Evolutionary conservation across 371 early-diverging fungal genomes (phyloP).

Genomic region (Chytridium lagenaria): DNA sequence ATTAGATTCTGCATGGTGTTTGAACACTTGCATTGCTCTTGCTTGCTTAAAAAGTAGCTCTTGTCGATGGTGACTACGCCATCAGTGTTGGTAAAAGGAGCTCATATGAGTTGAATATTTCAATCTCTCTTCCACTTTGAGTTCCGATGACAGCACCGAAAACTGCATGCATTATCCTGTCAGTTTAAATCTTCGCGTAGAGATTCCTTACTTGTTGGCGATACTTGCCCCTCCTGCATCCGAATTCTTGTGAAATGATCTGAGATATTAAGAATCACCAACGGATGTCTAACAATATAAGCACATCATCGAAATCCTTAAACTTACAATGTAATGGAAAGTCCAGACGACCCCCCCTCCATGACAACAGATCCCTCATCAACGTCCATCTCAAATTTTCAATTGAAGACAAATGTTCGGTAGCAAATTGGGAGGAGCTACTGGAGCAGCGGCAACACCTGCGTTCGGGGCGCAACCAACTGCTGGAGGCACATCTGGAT

Average conservation of each 20-base stretch:
- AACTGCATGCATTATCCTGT: constrained; percentile 53
- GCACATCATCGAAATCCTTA: not conserved
- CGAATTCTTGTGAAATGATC: constrained; percentile 82
- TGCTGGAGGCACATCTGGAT: constrained; percentile 4
- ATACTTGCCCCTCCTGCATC: constrained; percentile 61
- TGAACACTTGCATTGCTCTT: constrained; percentile 71
- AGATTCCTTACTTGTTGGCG: constrained; percentile 12
- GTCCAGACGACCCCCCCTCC: constrained; percentile 2
- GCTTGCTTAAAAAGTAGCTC: constrained; percentile 69
- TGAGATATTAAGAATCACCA: constrained; percentile 83
- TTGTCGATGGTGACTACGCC: constrained; percentile 61
- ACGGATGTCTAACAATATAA: constrained; percentile 70
- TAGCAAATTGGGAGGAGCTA: not conserved
- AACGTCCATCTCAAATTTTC: constrained; percentile 5
- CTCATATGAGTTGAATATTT: constrained; percentile 85
- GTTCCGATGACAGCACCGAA: constrained; percentile 83
- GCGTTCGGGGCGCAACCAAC: constrained; percentile 2
- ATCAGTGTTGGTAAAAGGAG: constrained; percentile 59
- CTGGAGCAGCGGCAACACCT: not conserved
- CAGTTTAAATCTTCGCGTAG: not conserved
- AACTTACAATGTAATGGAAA: constrained; percentile 1
- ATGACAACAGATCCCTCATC: not conserved
- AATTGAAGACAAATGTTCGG: constrained; percentile 1
- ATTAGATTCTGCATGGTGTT: not conserved
- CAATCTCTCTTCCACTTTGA: constrained; percentile 82